These are phyloP conservation scores for Globisporangium camurandrum DNA, from an alignment of 352 stramenopile species.

Conservation along the genomic window DNA sequence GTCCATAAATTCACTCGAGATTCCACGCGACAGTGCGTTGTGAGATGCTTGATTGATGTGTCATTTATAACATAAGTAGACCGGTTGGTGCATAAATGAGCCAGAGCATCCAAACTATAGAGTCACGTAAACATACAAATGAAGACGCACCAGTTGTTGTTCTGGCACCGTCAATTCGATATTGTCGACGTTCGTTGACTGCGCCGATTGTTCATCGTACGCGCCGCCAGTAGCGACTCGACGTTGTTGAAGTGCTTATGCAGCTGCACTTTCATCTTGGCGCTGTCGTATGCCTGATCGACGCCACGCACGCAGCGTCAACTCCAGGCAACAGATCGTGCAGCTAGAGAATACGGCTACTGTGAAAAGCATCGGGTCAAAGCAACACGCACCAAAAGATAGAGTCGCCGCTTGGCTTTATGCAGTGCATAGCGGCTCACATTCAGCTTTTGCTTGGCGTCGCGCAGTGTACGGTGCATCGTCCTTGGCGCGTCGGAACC, in stretches of 20 bases:
- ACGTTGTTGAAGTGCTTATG: slow-evolving; percentile 86
- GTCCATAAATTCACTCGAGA: too few relatives aligned
- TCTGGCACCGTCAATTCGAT: slow-evolving; percentile 34
- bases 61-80: too few relatives aligned
- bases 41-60: too few relatives aligned
- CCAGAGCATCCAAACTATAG: too few relatives aligned
- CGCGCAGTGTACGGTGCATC: slow-evolving; percentile 63
- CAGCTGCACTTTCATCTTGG: slow-evolving; percentile 81
- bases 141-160: too few relatives aligned
- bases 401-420: slow-evolving; percentile 57
- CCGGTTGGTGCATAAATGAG: too few relatives aligned
- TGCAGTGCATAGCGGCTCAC: slow-evolving; percentile 34
- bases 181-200: slow-evolving; percentile 9
- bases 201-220: slow-evolving; percentile 6
- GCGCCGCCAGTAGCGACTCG: slow-evolving; percentile 67
- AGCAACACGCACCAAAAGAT: slow-evolving; percentile 35
- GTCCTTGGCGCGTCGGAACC: slow-evolving; percentile 36
- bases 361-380: background rate
- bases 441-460: slow-evolving; percentile 55
- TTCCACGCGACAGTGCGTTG: too few relatives aligned
- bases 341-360: background rate
- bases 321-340: too few relatives aligned
- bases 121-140: too few relatives aligned
- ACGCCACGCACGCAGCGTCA: background rate
- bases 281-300: slow-evolving; percentile 63